A percentile compares a stretch with the other conserved stretches of the same genome.
Evolutionary conservation across 2,329 filamentous ascomycete genomes (phyloP).

Genomic region (Epichloe gansuensis): DNA sequence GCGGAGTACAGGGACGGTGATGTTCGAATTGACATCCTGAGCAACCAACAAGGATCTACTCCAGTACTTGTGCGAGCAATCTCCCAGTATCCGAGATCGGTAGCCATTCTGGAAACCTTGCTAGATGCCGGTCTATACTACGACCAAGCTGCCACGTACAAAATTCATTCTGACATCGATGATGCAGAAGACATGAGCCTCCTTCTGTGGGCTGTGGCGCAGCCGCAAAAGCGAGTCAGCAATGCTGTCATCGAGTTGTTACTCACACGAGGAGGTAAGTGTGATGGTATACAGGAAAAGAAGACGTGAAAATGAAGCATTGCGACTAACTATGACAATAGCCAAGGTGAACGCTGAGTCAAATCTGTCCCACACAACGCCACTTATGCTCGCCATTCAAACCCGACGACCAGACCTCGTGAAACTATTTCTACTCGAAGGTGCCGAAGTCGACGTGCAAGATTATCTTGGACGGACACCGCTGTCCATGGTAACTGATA

Average conservation of each 20-base stretch:
- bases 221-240: slow-evolving; percentile 50
- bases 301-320: background rate
- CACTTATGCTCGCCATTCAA: slow-evolving; percentile 47
- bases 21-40: slow-evolving; percentile 37
- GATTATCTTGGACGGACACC: slow-evolving; percentile 46
- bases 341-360: slow-evolving; percentile 47
- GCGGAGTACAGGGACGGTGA: slow-evolving; percentile 35
- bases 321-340: slow-evolving; percentile 12
- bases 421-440: slow-evolving; percentile 40
- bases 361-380: slow-evolving; percentile 37
- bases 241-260: slow-evolving; percentile 43
- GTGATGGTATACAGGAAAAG: background rate
- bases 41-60: slow-evolving; percentile 26
- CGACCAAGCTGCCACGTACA: slow-evolving; percentile 35
- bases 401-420: slow-evolving; percentile 44
- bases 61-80: slow-evolving; percentile 41
- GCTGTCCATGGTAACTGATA: slow-evolving; percentile 44
- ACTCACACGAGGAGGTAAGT: slow-evolving; percentile 31
- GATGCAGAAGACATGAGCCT: slow-evolving; percentile 43
- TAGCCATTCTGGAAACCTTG: slow-evolving; percentile 36
- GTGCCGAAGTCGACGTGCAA: slow-evolving; percentile 44
- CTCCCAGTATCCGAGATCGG: slow-evolving; percentile 40
- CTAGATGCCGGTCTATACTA: slow-evolving; percentile 47
- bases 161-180: slow-evolving; percentile 31
- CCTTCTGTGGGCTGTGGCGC: slow-evolving; percentile 47